Evolutionary conservation across 2,329 filamentous ascomycete species (phyloP).

Genomic region (Paecilomyces dactylethromorphus): DNA sequence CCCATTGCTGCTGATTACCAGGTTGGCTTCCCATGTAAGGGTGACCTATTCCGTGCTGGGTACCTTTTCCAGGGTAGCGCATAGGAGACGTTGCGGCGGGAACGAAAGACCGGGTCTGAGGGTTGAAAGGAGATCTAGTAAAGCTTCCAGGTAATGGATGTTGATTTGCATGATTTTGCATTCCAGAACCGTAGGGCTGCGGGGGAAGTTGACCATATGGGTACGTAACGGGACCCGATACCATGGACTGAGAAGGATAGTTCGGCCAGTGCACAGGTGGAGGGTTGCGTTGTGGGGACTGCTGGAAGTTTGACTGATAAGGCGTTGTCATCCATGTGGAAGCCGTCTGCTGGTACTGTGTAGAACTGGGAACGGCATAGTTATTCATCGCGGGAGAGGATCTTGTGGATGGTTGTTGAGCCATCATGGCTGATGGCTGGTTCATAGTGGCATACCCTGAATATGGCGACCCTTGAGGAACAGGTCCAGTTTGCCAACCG

Average conservation of each 20-base stretch:
- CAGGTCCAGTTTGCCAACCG: slow-evolving; percentile 28
- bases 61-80: slow-evolving; percentile 26
- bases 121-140: slow-evolving; percentile 82
- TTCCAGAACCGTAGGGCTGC: slow-evolving; percentile 49
- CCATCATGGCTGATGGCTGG: slow-evolving; percentile 30
- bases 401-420: slow-evolving; percentile 28
- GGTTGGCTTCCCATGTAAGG: slow-evolving; percentile 18
- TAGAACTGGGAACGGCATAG: slow-evolving; percentile 24
- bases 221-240: slow-evolving; percentile 50
- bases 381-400: slow-evolving; percentile 33
- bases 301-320: slow-evolving; percentile 25
- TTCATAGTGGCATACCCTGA: slow-evolving; percentile 31
- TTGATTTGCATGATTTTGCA: slow-evolving; percentile 66
- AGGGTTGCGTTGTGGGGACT: slow-evolving; percentile 33
- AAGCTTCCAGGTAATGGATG: slow-evolving; percentile 82
- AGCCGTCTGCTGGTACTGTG: slow-evolving; percentile 23
- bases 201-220: slow-evolving; percentile 71
- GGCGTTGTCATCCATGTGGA: slow-evolving; percentile 26
- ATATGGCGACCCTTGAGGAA: slow-evolving; percentile 30
- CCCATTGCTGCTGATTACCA: slow-evolving; percentile 21
- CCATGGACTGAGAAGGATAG: slow-evolving; percentile 28
- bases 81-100: slow-evolving; percentile 47
- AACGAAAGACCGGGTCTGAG: slow-evolving; percentile 87
- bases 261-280: slow-evolving; percentile 32
- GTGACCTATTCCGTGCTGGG: slow-evolving; percentile 19